These are phyloP conservation scores for Fusarium verrucosum DNA, from an alignment of 2,329 filamentous ascomycete genomes.

Conservation along the genomic window DNA sequence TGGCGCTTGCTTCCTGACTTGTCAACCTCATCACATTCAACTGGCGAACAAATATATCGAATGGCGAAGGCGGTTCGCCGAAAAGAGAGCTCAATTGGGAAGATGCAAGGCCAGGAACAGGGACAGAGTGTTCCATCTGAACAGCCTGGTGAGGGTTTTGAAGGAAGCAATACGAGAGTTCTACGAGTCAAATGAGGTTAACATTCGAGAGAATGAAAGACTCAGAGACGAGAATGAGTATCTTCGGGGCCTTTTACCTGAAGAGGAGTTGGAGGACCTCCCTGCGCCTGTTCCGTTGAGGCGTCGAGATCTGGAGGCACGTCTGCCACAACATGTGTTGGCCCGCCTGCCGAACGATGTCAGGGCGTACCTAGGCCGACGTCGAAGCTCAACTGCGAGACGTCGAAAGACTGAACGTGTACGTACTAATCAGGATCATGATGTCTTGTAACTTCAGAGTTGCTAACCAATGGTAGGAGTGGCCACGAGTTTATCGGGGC, in stretches of 20 bases:
- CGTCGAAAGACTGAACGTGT: conserved; percentile 12
- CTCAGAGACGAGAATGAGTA: background rate
- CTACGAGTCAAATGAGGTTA: background rate
- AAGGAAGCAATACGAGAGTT: background rate
- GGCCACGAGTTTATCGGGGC: background rate
- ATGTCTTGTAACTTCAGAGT: background rate
- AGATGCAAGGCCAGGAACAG: background rate
- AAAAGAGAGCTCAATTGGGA: background rate
- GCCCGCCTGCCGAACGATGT: rapidly evolving
- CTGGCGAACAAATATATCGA: rapidly evolving
- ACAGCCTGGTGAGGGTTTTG: rapidly evolving
- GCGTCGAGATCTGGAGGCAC: background rate
- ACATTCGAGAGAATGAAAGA: background rate
- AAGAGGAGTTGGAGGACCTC: background rate
- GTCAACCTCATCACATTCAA: background rate
- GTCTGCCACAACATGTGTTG: background rate
- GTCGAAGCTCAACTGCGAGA: rapidly evolving
- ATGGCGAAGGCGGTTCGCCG: background rate
- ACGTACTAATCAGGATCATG: background rate
- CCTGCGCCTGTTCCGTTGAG: background rate
- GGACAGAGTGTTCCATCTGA: rapidly evolving
- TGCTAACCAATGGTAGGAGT: conserved; percentile 13
- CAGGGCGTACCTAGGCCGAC: rapidly evolving
- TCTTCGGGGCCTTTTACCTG: background rate
- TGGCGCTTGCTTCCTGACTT: background rate